Base-by-base conservation (phyloP, 2,329 filamentous ascomycete genomes). In the Phialemoniopsis sp. region DNA sequence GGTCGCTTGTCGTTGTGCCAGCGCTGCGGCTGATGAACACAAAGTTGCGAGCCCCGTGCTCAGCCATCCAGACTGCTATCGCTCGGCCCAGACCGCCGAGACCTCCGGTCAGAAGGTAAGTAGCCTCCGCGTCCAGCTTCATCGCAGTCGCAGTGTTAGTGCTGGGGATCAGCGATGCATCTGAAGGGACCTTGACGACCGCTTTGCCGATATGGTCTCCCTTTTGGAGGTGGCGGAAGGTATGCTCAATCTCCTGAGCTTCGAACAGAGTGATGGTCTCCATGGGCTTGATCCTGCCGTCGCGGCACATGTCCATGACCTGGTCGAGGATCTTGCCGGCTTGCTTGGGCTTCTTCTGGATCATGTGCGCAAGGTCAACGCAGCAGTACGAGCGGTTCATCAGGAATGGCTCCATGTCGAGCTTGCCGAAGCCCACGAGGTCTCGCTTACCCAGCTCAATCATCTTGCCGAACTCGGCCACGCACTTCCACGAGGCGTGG, bases 81-180 rank as follows among this genome's bases (percentile, higher is more conserved):
- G 50, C 49, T 8, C 49, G 42, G 7, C 54, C 53, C n/a, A 58
- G 45, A 8, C 52, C 54, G 17, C 55, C 53, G 21, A 56, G 45
- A 16, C 55, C 52, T 3, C 55, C 53, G 21, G 53, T 48, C 29
- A 57, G 45, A 12, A 58, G 46, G 34, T 58, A 57, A 3, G 54
- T 50, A 1, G 52, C 43, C n/a, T 42, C 19, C 8, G 35, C 12
- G n/a, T 26, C 12, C 4, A 38, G n/a, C 21, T 26, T 26, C 21
- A 10, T 26, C 6, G 10, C 21, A 26, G 21, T 26, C 21, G 21
- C 6, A 10, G 21, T 10, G 21, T 26, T 26, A 26, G 21, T 26
- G 21, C 21, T 26, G 21, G 21, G 21, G 10, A 26, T 26, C 6
- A 26, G 21, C 6, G 21, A 26, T 6, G 21, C 21, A 26, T 26